Base-by-base conservation (phyloP, 2,329 filamentous ascomycete genomes). In the Trichoderma polysporum region DNA sequence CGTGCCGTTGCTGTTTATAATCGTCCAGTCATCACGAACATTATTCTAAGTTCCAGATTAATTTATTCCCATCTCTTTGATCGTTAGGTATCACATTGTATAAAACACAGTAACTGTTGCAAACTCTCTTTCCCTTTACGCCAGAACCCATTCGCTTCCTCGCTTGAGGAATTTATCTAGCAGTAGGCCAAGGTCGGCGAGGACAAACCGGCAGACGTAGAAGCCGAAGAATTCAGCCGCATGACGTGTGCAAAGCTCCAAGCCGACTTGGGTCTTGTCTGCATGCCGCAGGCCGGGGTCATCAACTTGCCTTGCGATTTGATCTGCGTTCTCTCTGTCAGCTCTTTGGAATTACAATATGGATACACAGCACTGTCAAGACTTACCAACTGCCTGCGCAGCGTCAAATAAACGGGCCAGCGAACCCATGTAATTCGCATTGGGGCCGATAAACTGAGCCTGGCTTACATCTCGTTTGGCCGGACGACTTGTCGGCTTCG, bases 211-310 rank as follows among this genome's bases (percentile, higher is more conserved):
- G 79, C 94, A 97, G 31, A 99, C 86, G 77, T 95, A 98, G 79
- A 99, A 97, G 17, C 91, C 94, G 77, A 99, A 99, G 79, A 99
- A 99, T 79, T 99, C 95, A 37, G 94, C 92, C 8, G 94, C 95
- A 77, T 97, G 94, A 47, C 94, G 88, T 39, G 93, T 93, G 76
- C 93, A 95, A 47, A 99, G 86, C 79, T 99, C 95, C 37, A 99
- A 86, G 10, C 95, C 95, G 62, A 99, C 94, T 76, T 97, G 94
- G 9, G 95, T 98, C 74, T 93, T 93, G 72, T 94, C 94, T 19
- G 93, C 93, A 79, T 95, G 92, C 72, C 92, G 91, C 64, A 98
- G 86, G 10, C 94, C 94, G 6, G 94, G 94, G 75, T 98, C 94
- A 76, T 97, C 94, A 54, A 97, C 93, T 82, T 97, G 94, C 71